Base-by-base conservation (phyloP, 2,329 filamentous ascomycete genomes). In the Claviceps quebecensis region DNA sequence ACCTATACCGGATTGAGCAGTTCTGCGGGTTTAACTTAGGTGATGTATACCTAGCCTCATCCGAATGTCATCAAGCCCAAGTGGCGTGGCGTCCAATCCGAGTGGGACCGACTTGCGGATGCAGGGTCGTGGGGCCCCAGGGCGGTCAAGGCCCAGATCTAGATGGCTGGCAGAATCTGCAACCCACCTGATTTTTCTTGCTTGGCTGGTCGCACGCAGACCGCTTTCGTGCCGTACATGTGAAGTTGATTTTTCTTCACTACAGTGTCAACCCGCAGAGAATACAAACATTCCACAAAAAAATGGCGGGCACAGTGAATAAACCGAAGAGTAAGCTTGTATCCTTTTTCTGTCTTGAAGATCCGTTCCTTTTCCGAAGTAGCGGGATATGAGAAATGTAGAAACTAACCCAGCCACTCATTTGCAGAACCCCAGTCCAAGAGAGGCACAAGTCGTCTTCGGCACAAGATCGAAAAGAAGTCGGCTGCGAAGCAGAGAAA, bases 381-480 rank as follows among this genome's bases (percentile, higher is more conserved):
- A 16, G 22, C 22, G 41, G 22, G 6, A 23, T n/a, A 16, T 7
- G 16, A 26, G 26, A 44, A 26, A 44, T 23, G 14, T 23, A 44
- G 23, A 14, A 44, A 7, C 48, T 11, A 1, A 53, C 26, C 9
- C 22, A 16, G 17, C 23, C 19, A 22, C 19, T 45, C 2, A 17
- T 41, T 34, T 3, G 26, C 61, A 95, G 89, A 96, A 71, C 93
- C 91, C 64, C 89, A 84, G 72, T 97, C 91, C 52, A 98, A 98
- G 80, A 85, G 93, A 69, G 81, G 80, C 59, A 82, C 91, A 45
- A 86, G 91, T 63, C 88, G 93, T 54, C 78, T 98, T 63, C 83
- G 91, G 58, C 84, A 96, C 74, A 96, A 95, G 72, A 97, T 98
- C 69, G 81, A 95, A 67, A 98, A 98, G 72, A 84, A 86, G 22